phyloP scores from a whole-genome alignment of 306 rosid species.

The Mucuna pruriens region DNA sequence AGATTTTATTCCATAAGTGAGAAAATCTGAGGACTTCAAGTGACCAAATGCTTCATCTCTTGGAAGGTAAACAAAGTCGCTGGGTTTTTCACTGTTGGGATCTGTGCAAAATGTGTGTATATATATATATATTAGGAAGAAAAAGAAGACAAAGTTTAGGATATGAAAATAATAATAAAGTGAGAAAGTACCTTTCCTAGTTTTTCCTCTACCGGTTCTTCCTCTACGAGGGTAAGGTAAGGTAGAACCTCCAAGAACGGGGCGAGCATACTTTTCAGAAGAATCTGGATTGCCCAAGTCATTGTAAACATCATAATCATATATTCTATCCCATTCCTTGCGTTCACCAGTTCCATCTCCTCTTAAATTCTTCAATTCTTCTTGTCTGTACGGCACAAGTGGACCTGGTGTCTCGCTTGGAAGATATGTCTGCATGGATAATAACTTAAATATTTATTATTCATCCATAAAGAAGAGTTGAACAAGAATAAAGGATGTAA shows the following conservation, averaged over 20 bases:
- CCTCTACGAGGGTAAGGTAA: slow-evolving; percentile 80
- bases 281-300: slow-evolving; percentile 64
- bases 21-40: slow-evolving; percentile 19
- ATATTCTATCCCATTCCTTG: slow-evolving; percentile 65
- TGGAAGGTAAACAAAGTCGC: slow-evolving; percentile 52
- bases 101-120: too few species aligned
- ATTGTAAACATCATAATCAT: slow-evolving; percentile 70
- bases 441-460: too few species aligned
- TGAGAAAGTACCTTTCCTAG: slow-evolving; percentile 41
- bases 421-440: slow-evolving; percentile 64
- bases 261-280: slow-evolving; percentile 39
- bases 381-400: slow-evolving; percentile 56
- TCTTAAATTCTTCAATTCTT: slow-evolving; percentile 62
- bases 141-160: too few species aligned
- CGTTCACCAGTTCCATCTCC: slow-evolving; percentile 72
- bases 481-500: too few species aligned
- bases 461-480: too few species aligned
- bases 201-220: slow-evolving; percentile 62
- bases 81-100: slow-evolving; percentile 48
- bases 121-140: too few species aligned
- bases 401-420: slow-evolving; percentile 57
- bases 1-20: slow-evolving; percentile 55
- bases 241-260: slow-evolving; percentile 67
- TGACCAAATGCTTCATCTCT: slow-evolving; percentile 59
- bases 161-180: neutral